Evolutionary conservation across 1,284 basidiomycete genomes (phyloP).

Genomic region (Pisolithus thermaeus): DNA sequence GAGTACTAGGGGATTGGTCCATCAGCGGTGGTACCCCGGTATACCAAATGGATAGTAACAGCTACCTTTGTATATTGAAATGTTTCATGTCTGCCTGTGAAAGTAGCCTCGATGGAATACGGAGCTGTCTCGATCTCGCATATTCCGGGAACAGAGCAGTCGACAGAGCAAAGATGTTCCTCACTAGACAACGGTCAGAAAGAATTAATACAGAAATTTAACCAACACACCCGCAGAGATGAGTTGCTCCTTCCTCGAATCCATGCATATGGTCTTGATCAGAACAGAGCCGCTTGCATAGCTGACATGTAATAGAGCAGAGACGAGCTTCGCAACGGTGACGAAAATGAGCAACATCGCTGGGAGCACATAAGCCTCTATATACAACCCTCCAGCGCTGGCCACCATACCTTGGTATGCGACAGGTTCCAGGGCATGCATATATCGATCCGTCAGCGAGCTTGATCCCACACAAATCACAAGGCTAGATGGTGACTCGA

Average conservation of each 20-base stretch:
- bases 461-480: slow-evolving; percentile 34
- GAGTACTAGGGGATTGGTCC: slow-evolving; percentile 13
- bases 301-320: slow-evolving; percentile 47
- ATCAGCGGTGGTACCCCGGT: background rate
- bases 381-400: too few species aligned
- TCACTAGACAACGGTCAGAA: slow-evolving; percentile 30
- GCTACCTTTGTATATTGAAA: slow-evolving; percentile 46
- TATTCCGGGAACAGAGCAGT: slow-evolving; percentile 42
- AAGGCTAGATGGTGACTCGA: slow-evolving; percentile 32
- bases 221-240: slow-evolving; percentile 52
- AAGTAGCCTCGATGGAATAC: slow-evolving; percentile 52
- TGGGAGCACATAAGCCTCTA: slow-evolving; percentile 3
- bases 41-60: background rate
- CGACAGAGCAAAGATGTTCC: slow-evolving; percentile 40
- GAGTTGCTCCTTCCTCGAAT: slow-evolving; percentile 33
- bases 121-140: slow-evolving; percentile 55
- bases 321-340: slow-evolving; percentile 46
- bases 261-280: slow-evolving; percentile 49
- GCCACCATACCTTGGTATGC: slow-evolving; percentile 35
- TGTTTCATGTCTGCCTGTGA: slow-evolving; percentile 40
- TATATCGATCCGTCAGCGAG: slow-evolving; percentile 29
- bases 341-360: slow-evolving; percentile 38
- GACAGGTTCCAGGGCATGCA: slow-evolving; percentile 40
- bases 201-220: background rate
- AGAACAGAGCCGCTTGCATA: slow-evolving; percentile 51